These are phyloP conservation scores for Saccharata proteae DNA, from an alignment of 2,329 filamentous ascomycete species.

Conservation along the genomic window DNA sequence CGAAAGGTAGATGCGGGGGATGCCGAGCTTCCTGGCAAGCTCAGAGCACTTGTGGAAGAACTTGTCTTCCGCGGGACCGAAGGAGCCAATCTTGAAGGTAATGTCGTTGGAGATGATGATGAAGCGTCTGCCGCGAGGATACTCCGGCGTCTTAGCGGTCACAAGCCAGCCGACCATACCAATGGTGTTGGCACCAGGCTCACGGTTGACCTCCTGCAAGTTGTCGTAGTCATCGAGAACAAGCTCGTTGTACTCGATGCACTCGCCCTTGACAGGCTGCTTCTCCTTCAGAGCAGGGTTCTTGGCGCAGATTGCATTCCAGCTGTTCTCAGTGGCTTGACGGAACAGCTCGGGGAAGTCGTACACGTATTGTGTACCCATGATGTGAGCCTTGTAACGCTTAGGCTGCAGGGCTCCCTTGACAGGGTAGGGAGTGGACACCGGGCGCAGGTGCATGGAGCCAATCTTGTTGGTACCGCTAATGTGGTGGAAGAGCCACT, in stretches of 20 bases:
- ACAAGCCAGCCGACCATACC: constrained; percentile 99
- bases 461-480: constrained; percentile 91
- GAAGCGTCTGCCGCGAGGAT: constrained; percentile 82
- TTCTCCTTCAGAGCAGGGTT: constrained; percentile 64
- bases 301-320: constrained; percentile 63
- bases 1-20: constrained; percentile 93
- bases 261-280: constrained; percentile 76
- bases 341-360: constrained; percentile 99
- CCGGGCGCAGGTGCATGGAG: constrained; percentile 83
- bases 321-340: constrained; percentile 93
- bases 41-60: constrained; percentile 99
- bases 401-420: constrained; percentile 99
- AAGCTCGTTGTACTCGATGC: constrained; percentile 86
- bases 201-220: constrained; percentile 82
- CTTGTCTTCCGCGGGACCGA: constrained; percentile 89
- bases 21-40: constrained; percentile 82
- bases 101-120: constrained; percentile 98
- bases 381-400: constrained; percentile 97
- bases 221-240: constrained; percentile 91
- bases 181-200: constrained; percentile 87
- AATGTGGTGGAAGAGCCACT: constrained; percentile 98
- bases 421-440: constrained; percentile 86
- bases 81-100: constrained; percentile 97
- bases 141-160: constrained; percentile 89
- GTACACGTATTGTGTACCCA: constrained; percentile 99